A percentile compares a stretch with the other conserved stretches of the same genome.
These are phyloP conservation scores for Cryphonectria japonica DNA, from an alignment of 2,329 filamentous ascomycete genomes.

Conservation along the genomic window DNA sequence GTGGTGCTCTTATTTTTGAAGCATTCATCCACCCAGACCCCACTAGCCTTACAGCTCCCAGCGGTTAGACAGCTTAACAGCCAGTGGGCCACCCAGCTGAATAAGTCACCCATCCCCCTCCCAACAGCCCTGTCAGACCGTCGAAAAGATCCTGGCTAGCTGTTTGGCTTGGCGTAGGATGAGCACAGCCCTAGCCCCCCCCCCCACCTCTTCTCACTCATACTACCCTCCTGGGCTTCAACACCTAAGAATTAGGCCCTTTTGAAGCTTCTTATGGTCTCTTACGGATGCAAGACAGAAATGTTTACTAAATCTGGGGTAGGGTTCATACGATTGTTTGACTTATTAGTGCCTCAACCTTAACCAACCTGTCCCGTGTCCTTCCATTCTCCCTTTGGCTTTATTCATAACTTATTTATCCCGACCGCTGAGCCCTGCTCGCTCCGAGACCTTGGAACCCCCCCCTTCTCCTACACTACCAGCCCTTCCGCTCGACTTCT, in stretches of 20 bases:
- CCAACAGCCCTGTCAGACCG: neutral
- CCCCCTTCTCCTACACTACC: neutral
- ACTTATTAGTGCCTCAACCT: neutral
- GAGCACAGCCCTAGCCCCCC: neutral
- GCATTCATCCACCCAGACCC: slow-evolving; percentile 5
- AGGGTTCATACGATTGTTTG: neutral
- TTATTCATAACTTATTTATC: neutral
- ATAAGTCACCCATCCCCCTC: neutral
- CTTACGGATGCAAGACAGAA: neutral
- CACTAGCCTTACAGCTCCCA: neutral
- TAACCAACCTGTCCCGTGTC: neutral
- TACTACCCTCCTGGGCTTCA: neutral
- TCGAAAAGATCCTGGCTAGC: neutral
- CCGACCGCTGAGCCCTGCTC: neutral
- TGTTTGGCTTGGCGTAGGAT: neutral
- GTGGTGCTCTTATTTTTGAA: neutral
- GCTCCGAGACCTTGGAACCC: neutral
- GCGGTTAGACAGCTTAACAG: neutral
- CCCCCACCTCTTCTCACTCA: neutral
- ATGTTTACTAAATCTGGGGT: neutral
- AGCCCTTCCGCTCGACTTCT: neutral
- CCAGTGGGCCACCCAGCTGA: neutral
- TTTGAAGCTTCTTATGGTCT: neutral
- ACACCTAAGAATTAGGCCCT: neutral
- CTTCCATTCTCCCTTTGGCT: neutral